Evolutionary conservation across 352 stramenopile species (phyloP).

Genomic region (Achlya hypogyna): DNA sequence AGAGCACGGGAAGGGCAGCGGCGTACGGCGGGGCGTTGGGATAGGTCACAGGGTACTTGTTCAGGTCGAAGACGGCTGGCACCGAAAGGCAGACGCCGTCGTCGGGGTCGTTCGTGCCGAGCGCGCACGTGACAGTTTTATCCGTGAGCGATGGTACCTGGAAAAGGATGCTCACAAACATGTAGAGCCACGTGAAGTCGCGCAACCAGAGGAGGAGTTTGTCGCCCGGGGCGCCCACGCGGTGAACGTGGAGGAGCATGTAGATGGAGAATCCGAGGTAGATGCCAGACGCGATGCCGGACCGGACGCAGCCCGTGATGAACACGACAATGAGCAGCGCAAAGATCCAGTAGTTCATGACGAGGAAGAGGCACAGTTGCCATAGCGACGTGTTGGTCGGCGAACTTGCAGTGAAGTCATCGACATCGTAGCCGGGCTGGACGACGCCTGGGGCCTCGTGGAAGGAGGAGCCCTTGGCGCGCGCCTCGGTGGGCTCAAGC

Average conservation of each 20-base stretch:
- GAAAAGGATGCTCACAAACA: slow-evolving; percentile 72
- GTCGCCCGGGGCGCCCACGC: background rate
- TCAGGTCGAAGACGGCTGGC: slow-evolving; percentile 11
- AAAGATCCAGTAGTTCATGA: slow-evolving; percentile 20
- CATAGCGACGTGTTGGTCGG: background rate
- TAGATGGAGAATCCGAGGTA: slow-evolving; percentile 19
- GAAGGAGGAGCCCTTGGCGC: background rate
- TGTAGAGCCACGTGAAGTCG: slow-evolving; percentile 16
- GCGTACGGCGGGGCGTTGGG: background rate
- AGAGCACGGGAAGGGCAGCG: background rate
- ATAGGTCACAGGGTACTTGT: slow-evolving; percentile 17
- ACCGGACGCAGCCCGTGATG: slow-evolving; percentile 15
- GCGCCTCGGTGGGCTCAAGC: background rate
- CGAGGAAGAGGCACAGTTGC: slow-evolving; percentile 6
- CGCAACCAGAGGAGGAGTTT: background rate
- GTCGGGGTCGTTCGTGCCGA: slow-evolving; percentile 22
- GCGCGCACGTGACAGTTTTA: slow-evolving; percentile 42
- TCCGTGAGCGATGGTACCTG: slow-evolving; percentile 49
- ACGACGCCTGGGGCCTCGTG: background rate
- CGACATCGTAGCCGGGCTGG: background rate
- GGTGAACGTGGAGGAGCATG: slow-evolving; percentile 11
- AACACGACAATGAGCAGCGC: slow-evolving; percentile 14
- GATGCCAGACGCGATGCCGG: slow-evolving; percentile 14
- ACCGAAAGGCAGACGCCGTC: slow-evolving; percentile 13
- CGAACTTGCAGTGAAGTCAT: slow-evolving; percentile 5